These are phyloP conservation scores for Fomitopsis palustris DNA, from an alignment of 1,284 basidiomycete genomes.

Conservation along the genomic window DNA sequence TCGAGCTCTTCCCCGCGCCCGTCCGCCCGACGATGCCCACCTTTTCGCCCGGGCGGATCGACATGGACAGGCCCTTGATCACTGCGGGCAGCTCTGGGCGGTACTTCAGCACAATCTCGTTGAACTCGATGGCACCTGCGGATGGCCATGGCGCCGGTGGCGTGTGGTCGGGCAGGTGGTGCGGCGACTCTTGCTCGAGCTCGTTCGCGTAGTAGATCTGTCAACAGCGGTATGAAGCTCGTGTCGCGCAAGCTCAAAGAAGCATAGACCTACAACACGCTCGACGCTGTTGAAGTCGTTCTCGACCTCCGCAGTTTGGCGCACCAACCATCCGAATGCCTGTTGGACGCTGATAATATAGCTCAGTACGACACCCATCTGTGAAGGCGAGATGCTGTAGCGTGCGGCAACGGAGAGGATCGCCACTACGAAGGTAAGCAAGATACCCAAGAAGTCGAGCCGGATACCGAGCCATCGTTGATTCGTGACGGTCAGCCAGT, in stretches of 20 bases:
- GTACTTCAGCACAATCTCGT: slow-evolving; percentile 64
- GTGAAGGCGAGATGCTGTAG: slow-evolving; percentile 73
- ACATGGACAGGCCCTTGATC: slow-evolving; percentile 64
- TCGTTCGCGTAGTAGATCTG: slow-evolving; percentile 69
- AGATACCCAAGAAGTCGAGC: slow-evolving; percentile 76
- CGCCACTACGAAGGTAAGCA: slow-evolving; percentile 78
- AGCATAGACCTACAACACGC: slow-evolving; percentile 43
- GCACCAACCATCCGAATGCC: slow-evolving; percentile 80
- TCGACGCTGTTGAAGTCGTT: slow-evolving; percentile 94
- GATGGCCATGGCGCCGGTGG: slow-evolving; percentile 69
- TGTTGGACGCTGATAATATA: slow-evolving; percentile 78
- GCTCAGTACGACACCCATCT: slow-evolving; percentile 72
- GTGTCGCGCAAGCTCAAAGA: background rate
- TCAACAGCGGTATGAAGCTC: background rate
- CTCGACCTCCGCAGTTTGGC: slow-evolving; percentile 83
- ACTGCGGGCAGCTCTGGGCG: slow-evolving; percentile 70
- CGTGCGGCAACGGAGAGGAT: slow-evolving; percentile 76
- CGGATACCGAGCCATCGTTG: slow-evolving; percentile 89
- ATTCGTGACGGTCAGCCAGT: slow-evolving; percentile 82
- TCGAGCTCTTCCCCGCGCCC: slow-evolving; percentile 73
- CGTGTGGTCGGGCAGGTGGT: slow-evolving; percentile 56
- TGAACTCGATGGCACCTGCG: slow-evolving; percentile 57
- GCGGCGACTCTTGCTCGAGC: slow-evolving; percentile 78
- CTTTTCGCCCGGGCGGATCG: slow-evolving; percentile 76
- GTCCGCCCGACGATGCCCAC: slow-evolving; percentile 85